Evolutionary conservation across 179 eudicot species (phyloP).

Genomic region (Patellifolia procumbens): DNA sequence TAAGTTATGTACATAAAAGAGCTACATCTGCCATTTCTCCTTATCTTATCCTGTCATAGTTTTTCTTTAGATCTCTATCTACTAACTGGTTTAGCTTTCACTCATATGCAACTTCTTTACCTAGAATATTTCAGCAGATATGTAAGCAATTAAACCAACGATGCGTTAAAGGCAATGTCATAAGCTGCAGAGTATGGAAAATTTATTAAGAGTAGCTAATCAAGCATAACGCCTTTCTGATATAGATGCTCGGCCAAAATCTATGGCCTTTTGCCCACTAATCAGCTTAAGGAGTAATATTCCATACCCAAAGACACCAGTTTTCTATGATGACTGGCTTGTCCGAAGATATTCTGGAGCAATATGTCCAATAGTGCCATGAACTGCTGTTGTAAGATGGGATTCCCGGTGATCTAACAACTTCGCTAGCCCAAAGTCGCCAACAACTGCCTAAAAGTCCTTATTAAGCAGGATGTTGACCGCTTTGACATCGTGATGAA

Average conservation of each 20-base stretch:
- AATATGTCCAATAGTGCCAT: too few species aligned
- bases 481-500: constrained; percentile 90
- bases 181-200: too few species aligned
- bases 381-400: constrained; percentile 87
- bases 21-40: constrained; percentile 81
- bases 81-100: constrained; percentile 60
- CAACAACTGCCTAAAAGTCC: constrained; percentile 81
- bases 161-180: neutral
- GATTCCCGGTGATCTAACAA: constrained; percentile 79
- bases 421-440: constrained; percentile 92
- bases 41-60: constrained; percentile 53
- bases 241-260: constrained; percentile 65
- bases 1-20: constrained; percentile 69
- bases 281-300: constrained; percentile 82
- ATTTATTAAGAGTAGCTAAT: constrained; percentile 53
- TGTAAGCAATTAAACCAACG: neutral
- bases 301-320: constrained; percentile 81
- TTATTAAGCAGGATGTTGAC: constrained; percentile 79
- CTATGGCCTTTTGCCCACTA: constrained; percentile 78
- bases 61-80: constrained; percentile 59
- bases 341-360: constrained; percentile 84
- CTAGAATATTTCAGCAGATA: constrained; percentile 29
- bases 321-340: constrained; percentile 83
- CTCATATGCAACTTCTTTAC: constrained; percentile 74
- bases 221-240: constrained; percentile 86